phyloP scores from a whole-genome alignment of 169 alveolate genomes.

The Plasmodium billcollinsi region DNA sequence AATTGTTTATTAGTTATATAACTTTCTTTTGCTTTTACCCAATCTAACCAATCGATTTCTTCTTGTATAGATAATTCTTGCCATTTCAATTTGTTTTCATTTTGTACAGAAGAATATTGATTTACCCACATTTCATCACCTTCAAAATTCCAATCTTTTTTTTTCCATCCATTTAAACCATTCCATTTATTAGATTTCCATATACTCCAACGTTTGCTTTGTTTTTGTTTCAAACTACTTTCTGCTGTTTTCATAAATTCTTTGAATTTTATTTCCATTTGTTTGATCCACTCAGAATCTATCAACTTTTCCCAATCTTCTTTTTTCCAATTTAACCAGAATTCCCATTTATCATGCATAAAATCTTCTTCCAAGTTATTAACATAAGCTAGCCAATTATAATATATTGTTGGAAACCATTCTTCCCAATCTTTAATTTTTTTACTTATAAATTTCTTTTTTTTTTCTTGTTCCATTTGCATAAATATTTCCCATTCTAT shows the following conservation, averaged over 20 bases:
- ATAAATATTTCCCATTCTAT: conserved; percentile 7
- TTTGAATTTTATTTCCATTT: conserved; percentile 23
- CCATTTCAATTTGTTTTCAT: conserved; percentile 34
- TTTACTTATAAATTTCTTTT: conserved; percentile 11
- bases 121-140: conserved; percentile 37
- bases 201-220: not conserved
- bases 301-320: conserved; percentile 20
- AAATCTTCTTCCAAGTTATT: conserved; percentile 45
- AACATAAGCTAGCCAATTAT: conserved; percentile 34
- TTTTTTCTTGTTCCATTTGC: conserved; percentile 13
- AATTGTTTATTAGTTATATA: not conserved
- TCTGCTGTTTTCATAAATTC: conserved; percentile 8
- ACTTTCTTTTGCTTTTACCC: conserved; percentile 26
- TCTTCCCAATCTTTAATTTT: conserved; percentile 33
- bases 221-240: not conserved
- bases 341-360: conserved; percentile 5
- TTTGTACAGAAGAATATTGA: not conserved
- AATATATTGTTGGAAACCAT: conserved; percentile 26
- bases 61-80: conserved; percentile 8
- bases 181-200: conserved; percentile 28
- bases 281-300: conserved; percentile 39
- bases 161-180: conserved; percentile 29
- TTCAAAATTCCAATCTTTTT: conserved; percentile 19
- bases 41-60: conserved; percentile 32
- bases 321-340: conserved; percentile 32